Base-by-base conservation (phyloP, 495 filamentous ascomycete genomes). In the Lindgomyces ingoldianus region DNA sequence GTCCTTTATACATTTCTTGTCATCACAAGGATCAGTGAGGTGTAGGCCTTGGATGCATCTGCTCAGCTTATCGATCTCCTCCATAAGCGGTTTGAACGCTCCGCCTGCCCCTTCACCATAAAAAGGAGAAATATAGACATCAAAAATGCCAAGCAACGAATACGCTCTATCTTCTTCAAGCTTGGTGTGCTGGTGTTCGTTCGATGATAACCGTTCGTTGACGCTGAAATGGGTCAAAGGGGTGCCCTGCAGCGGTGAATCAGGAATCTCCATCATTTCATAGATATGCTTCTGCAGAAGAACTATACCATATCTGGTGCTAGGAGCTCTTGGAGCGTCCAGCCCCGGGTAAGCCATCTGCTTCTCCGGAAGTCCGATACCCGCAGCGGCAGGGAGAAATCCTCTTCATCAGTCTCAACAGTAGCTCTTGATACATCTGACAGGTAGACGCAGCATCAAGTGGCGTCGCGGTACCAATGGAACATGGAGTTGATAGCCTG, bases 401-500 rank as follows among this genome's bases (percentile, higher is more conserved):
- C 44, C 4, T n/a, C n/a, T n/a, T 4, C n/a, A 21, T 4, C 4
- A 18, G 44, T 4, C 4, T 46, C 14, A 4, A 4, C 16, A 4
- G n/a, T 18, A 14, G 44, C n/a, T 4, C 6, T 6, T 16, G 44
- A 8, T 8, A 46, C 44, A 41, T 64, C 52, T 45, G 54, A 59
- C 24, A 62, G 33, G 29, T 58, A 62, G 4, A 56, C 58, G 24
- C 36, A 62, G 29, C 58, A 62, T 62, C 21, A 21, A 4, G 24
- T 44, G 8, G 58, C 47, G 6, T 33, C 29, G 14, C 24, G 29
- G 60, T 64, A 64, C 60, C 60, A 64, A n/a, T 44, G 56, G 51
- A 60, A 65, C 62, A 65, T 65, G 10, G 62, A 65, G 55, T 65
- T 65, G 45, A 65, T 60, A 25, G 62, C 62, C 12, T 60, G 12